phyloP scores from a whole-genome alignment of 768 basidiomycete genomes.

The Termitomyces eurrhizus region DNA sequence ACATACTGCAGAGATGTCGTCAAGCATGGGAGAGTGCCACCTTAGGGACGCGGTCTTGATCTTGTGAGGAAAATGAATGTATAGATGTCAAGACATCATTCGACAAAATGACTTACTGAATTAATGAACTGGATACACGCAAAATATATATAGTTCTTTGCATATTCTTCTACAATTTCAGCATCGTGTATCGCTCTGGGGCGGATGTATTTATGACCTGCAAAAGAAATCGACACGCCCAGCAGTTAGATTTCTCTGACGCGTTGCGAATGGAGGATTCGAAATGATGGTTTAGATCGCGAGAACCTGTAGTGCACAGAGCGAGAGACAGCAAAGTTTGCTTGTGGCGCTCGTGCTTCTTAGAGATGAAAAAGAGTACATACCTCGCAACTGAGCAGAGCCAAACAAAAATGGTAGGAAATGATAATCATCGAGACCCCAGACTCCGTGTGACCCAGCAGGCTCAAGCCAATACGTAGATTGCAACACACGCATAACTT shows the following conservation, averaged over 20 bases:
- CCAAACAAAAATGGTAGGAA: constrained; percentile 92
- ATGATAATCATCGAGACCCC: constrained; percentile 97
- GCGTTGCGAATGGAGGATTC: background rate
- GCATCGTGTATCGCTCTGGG: constrained; percentile 91
- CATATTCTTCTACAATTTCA: constrained; percentile 90
- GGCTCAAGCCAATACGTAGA: constrained; percentile 97
- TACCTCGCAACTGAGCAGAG: constrained; percentile 70
- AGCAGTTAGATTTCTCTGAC: background rate
- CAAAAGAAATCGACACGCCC: background rate
- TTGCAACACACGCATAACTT: constrained; percentile 82
- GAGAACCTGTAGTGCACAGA: background rate
- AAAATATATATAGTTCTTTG: constrained; percentile 94
- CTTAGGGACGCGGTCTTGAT: constrained; percentile 93
- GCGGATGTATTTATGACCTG: constrained; percentile 84
- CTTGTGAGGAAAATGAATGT: constrained; percentile 31
- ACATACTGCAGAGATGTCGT: constrained; percentile 86
- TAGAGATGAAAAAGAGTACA: background rate
- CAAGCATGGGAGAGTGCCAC: constrained; percentile 99
- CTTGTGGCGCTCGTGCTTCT: background rate
- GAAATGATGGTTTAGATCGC: background rate
- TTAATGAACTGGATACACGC: constrained; percentile 96
- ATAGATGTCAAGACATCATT: background rate
- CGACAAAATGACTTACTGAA: constrained; percentile 51
- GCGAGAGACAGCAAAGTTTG: background rate
- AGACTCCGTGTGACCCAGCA: constrained; percentile 98